Conservation (phyloP, 257 asterid genomes). For the Solanum sejunctum region DNA sequence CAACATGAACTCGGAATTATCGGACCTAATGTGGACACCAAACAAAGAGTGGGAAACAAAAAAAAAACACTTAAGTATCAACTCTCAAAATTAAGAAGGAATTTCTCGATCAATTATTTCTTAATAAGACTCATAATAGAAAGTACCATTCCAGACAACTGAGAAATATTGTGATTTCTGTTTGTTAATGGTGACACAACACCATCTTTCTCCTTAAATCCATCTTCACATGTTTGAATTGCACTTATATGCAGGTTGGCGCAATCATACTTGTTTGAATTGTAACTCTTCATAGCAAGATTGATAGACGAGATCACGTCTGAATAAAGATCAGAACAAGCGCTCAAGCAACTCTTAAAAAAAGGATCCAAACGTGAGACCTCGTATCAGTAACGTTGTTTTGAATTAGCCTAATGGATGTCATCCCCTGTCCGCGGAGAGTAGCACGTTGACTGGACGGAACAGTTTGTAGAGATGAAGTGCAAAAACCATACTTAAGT, state of each 20-base stretch:
- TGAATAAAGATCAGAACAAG: slow-evolving; percentile 47
- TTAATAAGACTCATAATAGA: slow-evolving; percentile 25
- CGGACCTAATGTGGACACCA: no score
- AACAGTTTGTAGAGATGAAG: slow-evolving; percentile 52
- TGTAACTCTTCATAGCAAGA: slow-evolving; percentile 41
- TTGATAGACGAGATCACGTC: slow-evolving; percentile 37
- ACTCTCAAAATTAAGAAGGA: not conserved
- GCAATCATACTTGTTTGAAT: slow-evolving; percentile 15
- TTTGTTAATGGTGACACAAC: slow-evolving; percentile 42
- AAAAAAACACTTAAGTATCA: not conserved
- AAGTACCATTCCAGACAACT: slow-evolving; percentile 48
- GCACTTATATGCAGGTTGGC: slow-evolving; percentile 40
- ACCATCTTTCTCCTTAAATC: slow-evolving; percentile 37
- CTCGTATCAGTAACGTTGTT: slow-evolving; percentile 69
- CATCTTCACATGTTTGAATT: slow-evolving; percentile 49
- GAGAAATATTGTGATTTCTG: slow-evolving; percentile 28
- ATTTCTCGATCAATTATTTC: slow-evolving; percentile 3
- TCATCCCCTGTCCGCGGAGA: slow-evolving; percentile 45
- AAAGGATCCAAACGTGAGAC: slow-evolving; percentile 29
- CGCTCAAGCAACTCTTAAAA: slow-evolving; percentile 21
- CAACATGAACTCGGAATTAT: no score
- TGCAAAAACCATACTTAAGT: slow-evolving; percentile 49
- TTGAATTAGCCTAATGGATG: slow-evolving; percentile 40
- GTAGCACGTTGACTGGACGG: slow-evolving; percentile 59
- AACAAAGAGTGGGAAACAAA: no score